Percentiles rank a stretch among this genome's conserved stretches.
Conservation (phyloP, 768 basidiomycete species). For the Termitomyces sp. region DNA sequence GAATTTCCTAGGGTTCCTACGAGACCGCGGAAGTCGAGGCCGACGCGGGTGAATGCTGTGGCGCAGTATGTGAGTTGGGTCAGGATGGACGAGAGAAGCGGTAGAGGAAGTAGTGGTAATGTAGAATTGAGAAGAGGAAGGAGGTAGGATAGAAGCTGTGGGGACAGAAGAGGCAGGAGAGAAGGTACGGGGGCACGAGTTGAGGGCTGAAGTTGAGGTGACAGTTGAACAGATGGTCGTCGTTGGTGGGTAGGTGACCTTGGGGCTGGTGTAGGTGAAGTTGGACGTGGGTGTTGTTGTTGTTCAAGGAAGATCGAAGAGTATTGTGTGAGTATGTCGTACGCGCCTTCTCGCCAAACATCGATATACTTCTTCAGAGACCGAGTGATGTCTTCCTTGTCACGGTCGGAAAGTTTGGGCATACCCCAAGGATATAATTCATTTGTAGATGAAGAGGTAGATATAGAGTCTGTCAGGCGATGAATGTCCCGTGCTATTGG, state of each 20-base stretch:
- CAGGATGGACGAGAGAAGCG: conserved; percentile 75
- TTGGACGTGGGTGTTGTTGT: conserved; percentile 20
- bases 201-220: not conserved
- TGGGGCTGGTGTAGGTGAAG: conserved; percentile 8
- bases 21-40: conserved; percentile 79
- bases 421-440: conserved; percentile 24
- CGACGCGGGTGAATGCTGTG: conserved; percentile 85
- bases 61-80: conserved; percentile 95
- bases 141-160: conserved; percentile 59
- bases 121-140: conserved; percentile 59
- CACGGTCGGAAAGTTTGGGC: conserved; percentile 29
- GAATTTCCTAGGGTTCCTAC: conserved; percentile 61
- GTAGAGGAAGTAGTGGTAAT: conserved; percentile 55
- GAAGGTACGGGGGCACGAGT: conserved; percentile 22
- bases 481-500: conserved; percentile 16
- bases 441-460: conserved; percentile 44
- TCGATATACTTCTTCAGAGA: conserved; percentile 88
- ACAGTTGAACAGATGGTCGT: conserved; percentile 1
- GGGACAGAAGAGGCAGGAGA: conserved; percentile 61
- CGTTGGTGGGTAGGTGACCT: conserved; percentile 9
- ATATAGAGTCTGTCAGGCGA: conserved; percentile 8
- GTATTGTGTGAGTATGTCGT: conserved; percentile 89
- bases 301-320: conserved; percentile 85
- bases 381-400: conserved; percentile 66
- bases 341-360: conserved; percentile 86